Evolutionary conservation across 495 filamentous ascomycete species (phyloP), one percentile per base, ranked within the genome.

Genomic region (Penicillium arizonense): DNA sequence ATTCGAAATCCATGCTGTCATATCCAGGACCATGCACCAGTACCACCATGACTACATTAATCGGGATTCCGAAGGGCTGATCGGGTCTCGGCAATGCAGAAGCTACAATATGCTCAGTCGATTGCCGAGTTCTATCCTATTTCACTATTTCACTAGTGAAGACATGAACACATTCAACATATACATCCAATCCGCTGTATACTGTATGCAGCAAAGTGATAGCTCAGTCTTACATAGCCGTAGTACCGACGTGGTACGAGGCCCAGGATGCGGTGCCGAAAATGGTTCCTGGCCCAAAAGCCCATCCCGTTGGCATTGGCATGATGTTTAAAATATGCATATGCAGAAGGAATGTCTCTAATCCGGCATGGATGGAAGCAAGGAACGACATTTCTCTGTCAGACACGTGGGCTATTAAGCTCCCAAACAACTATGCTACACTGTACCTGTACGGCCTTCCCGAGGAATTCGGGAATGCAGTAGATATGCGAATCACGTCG

Each of bases 371-470:
- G 35, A 50, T 50, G 47, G 47, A 50, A 42, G 47, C 37, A 50
- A 50, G 48, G 40, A 32, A 45, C 50, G 24, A 23, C 50, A 52
- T 52, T 45, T 35, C 13, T 34, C 30, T 45, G 35, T 45, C 50
- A 52, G 50, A 52, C 50, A 52, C 50, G 50, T 52, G 50, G 41
- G 18, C 12, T 4, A 44, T 23, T 30, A 38, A 16, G 45, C 11
- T 38, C 34, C 23, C 30, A 18, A 30, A 30, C 5, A 7, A 30
- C 28, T 18, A 30, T 7, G 28, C 28, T 30, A 30, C 28, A 30
- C 28, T 10, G 28, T 30, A 30, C 28, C 28, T 30, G 28, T 30
- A 26, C 24, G 7, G 28, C 5, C 28, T 30, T 30, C 28, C 28
- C 18, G 16, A 3, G 18, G 42, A 26, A 36, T 12, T 9, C 20